Base-by-base conservation (phyloP, 1,284 basidiomycete species). In the Cutaneotrichosporon cyanovorans region DNA sequence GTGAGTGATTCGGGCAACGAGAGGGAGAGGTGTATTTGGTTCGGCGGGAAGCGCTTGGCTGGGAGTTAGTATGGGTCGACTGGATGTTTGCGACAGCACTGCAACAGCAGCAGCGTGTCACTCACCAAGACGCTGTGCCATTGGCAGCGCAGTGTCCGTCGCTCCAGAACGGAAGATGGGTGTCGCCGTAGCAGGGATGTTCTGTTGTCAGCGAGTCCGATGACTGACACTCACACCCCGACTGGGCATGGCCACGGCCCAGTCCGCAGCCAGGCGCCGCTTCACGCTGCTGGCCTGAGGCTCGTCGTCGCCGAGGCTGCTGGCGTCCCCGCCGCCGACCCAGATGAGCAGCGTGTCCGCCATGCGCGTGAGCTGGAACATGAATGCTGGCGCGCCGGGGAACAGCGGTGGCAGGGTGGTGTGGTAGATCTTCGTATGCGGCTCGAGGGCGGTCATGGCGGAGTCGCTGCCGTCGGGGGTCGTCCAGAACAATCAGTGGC, bases 241-340 rank as follows among this genome's bases (percentile, higher is more conserved):
- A 12, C 73, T 60, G 11, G 87, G 85, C 85, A 89, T 88, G 30
- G 83, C 85, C 56, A 83, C 86, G 9, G 83, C 83, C 87, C 87
- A 90, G 58, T 90, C 87, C 47, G 73, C 77, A 53, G 80, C 80
- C 37, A 89, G 69, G 37, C 25, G 25, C 12, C 25, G 25, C 25
- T 28, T 28, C 25, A 7, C 25, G 12, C 65, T 74, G 33, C 83
- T 85, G 35, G 74, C 71, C 35, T 69, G 61, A 18, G 45, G 32
- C 15, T 47, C 48, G 14, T 31, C 45, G 14, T 37, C 43, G 28
- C 14, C 20, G 43, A n/a, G 78, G 25, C 25, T 28, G 25, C 25
- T 28, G 7, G 25, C 25, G 7, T 28, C 25, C 8, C 25, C 80
- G 7, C 74, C 74, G 2, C 86, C 85, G 35, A 84, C 75, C 87